Evolutionary conservation across 805 yeast genomes (phyloP).

Genomic region (Myxozyma neotropica): DNA sequence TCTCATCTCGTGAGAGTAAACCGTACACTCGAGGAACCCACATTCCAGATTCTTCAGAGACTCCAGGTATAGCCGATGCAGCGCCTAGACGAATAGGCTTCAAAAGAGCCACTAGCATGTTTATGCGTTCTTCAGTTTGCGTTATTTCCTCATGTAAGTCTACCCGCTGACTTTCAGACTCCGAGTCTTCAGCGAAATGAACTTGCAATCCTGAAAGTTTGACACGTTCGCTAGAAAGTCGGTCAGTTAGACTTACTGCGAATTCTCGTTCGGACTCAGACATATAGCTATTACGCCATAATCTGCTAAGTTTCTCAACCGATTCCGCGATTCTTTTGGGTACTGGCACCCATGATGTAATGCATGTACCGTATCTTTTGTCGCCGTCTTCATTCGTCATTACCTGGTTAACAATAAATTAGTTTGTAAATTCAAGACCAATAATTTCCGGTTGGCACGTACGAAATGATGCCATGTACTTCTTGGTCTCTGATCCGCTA

Average conservation of each 20-base stretch:
- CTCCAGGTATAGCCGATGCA: conserved; percentile 13
- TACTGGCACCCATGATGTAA: conserved; percentile 29
- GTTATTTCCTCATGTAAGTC: conserved; percentile 10
- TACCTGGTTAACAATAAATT: background rate
- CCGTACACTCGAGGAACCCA: conserved; percentile 35
- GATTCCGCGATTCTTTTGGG: conserved; percentile 10
- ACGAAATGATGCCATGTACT: conserved; percentile 32
- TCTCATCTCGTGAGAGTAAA: conserved; percentile 16
- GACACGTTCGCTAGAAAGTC: conserved; percentile 14
- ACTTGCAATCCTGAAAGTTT: conserved; percentile 1
- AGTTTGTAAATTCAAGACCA: background rate
- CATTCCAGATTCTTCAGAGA: conserved; percentile 23
- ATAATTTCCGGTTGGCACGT: background rate
- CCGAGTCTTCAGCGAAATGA: background rate
- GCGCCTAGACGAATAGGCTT: conserved; percentile 28
- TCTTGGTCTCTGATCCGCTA: conserved; percentile 23
- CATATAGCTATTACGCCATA: conserved; percentile 25
- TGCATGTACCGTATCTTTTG: conserved; percentile 26
- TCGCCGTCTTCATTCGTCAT: conserved; percentile 31
- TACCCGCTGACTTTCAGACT: background rate
- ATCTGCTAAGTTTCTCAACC: conserved; percentile 17
- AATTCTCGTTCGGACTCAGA: conserved; percentile 26
- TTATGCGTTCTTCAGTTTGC: conserved; percentile 25
- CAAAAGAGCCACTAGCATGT: conserved; percentile 21
- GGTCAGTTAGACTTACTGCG: conserved; percentile 14